Evolutionary conservation across 805 yeast species (phyloP), one percentile per base, ranked within the genome.

Genomic region (Candida awuae): DNA sequence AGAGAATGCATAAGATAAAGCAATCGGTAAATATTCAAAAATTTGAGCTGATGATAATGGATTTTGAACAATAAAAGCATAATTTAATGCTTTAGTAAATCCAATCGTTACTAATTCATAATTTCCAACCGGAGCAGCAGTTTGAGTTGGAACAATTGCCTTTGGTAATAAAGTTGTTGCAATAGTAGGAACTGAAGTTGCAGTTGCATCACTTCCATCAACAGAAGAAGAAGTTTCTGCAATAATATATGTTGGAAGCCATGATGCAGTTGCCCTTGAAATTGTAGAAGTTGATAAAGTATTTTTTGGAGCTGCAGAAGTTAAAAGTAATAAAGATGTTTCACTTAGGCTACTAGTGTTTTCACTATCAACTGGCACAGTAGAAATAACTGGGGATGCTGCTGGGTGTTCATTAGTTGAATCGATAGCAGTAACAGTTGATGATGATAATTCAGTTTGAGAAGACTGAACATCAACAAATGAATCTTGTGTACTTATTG

Each of bases 21-120:
- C 83, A 27, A 60, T 60, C n/a, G 97, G 97, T 52, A 92, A 69
- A 59, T 79, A 87, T 53, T 82, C 76, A 62, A 85, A 82, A 35
- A 85, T 80, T 61, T 84, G 94, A 4, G 95, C 92, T 12, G 88
- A 82, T 2, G 92, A 70, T 36, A 80, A 61, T 1, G 90, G 71
- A 56, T 80, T 75, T 42, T 69, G 62, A 31, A 81, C 94, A 43
- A 85, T 84, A 56, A 83, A 85, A 35, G 85, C 84, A 61, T 88
- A 90, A 60, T 86, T 87, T 61, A 87, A 73, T 3, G 80, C 74
- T 42, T 76, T 62, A 51, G 78, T 77, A 68, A 90, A 90, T 4
- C 94, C 95, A 54, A 87, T 64, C 34, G 82, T 77, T 38, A 87
- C 74, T 40, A 77, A 59, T 36, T 69, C 65, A 53, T 74, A 73